phyloP scores from a whole-genome alignment of 1,139 yeast species.

The Pichia sp. region DNA sequence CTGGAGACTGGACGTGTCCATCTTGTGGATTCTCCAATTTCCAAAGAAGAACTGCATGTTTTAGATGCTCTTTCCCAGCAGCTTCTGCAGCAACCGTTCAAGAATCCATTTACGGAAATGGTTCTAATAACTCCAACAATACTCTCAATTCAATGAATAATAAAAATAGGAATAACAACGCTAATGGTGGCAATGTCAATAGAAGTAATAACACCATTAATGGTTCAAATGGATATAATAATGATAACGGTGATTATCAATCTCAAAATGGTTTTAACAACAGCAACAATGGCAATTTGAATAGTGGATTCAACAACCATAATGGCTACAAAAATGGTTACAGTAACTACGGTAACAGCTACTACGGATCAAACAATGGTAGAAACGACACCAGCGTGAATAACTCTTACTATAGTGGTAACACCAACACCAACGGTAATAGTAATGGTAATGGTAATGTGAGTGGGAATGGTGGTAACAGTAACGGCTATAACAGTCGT shows the following conservation, averaged over 20 bases:
- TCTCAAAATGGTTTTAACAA: not conserved
- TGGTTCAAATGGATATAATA: slow-evolving; percentile 2
- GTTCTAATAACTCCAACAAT: slow-evolving; percentile 4
- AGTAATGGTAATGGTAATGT: slow-evolving; percentile 3
- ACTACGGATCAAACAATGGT: slow-evolving; percentile 7
- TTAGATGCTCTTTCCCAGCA: slow-evolving; percentile 89
- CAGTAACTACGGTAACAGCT: slow-evolving; percentile 4
- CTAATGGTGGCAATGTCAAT: slow-evolving; percentile 1
- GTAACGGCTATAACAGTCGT: slow-evolving; percentile 13
- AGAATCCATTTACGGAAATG: slow-evolving; percentile 35
- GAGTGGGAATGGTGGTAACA: slow-evolving; percentile 14
- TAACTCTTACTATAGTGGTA: slow-evolving; percentile 4
- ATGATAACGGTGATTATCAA: slow-evolving; percentile 12
- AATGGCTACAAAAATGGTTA: not conserved
- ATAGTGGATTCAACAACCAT: slow-evolving; percentile 4
- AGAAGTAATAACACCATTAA: slow-evolving; percentile 2
- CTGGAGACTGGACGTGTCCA: slow-evolving; percentile 98
- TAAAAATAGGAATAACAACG: slow-evolving; percentile 7
- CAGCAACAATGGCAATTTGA: slow-evolving; percentile 14
- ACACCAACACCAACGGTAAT: slow-evolving; percentile 4
- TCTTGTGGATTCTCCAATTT: slow-evolving; percentile 93
- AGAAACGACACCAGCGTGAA: not conserved
- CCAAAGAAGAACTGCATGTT: slow-evolving; percentile 91
- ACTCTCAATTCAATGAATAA: slow-evolving; percentile 9
- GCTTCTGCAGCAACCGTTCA: slow-evolving; percentile 61